These are phyloP conservation scores for Eutrema salsugineum DNA, from an alignment of 441 rosid species.

Conservation along the genomic window DNA sequence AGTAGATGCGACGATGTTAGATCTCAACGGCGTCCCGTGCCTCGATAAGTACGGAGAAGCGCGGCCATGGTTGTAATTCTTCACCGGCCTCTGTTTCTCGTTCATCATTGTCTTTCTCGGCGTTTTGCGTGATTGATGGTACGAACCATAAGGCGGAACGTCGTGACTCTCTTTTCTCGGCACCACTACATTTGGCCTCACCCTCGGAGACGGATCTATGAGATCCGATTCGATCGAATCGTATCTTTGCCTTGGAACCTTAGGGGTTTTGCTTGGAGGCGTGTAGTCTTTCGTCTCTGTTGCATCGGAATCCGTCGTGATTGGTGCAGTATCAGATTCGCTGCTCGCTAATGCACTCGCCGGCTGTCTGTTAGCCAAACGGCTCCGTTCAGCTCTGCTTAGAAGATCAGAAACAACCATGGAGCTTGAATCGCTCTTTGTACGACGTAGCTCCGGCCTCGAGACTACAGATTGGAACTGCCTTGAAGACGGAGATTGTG, in stretches of 20 bases:
- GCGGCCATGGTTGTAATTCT: not conserved
- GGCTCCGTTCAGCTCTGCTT: conserved; percentile 30
- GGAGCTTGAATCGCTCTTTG: conserved; percentile 36
- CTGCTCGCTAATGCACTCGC: conserved; percentile 9
- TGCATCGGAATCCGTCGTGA: conserved; percentile 7
- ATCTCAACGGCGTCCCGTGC: conserved; percentile 33
- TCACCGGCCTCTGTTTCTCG: not conserved
- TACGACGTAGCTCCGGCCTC: conserved; percentile 39
- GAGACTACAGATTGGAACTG: conserved; percentile 25
- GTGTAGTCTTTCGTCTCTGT: not conserved
- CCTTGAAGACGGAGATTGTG: conserved; percentile 22
- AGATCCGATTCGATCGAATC: conserved; percentile 18
- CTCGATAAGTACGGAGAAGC: conserved; percentile 28
- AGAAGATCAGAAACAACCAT: conserved; percentile 36
- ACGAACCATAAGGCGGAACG: not conserved
- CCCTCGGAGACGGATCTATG: not conserved
- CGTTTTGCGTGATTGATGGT: conserved; percentile 21
- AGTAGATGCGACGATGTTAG: conserved; percentile 18
- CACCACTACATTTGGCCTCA: not conserved
- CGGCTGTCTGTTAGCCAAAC: conserved; percentile 18
- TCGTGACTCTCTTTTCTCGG: not conserved
- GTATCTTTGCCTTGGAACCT: not conserved
- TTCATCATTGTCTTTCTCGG: conserved; percentile 3
- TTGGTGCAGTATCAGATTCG: conserved; percentile 4
- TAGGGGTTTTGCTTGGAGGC: not conserved